phyloP scores from a whole-genome alignment of 2,329 filamentous ascomycete genomes.

The Purpureocillium takamizusanense region DNA sequence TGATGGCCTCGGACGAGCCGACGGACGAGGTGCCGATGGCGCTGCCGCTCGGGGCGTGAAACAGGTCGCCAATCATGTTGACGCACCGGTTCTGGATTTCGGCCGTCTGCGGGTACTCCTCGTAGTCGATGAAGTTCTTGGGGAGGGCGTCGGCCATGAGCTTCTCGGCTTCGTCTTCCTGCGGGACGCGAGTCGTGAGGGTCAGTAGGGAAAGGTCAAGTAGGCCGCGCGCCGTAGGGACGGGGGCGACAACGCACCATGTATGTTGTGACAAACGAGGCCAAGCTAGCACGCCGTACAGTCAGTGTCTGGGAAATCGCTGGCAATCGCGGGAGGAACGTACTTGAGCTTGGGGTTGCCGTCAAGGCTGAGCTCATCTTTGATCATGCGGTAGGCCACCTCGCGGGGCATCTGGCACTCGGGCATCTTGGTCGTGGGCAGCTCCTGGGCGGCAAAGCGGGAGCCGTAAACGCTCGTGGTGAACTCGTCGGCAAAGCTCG shows the following conservation, averaged over 20 bases:
- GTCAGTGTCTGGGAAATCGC: constrained; percentile 1
- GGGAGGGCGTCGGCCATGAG: constrained; percentile 88
- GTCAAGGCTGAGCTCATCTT: constrained; percentile 85
- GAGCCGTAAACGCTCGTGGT: constrained; percentile 83
- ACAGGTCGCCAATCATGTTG: constrained; percentile 82
- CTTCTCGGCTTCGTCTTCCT: constrained; percentile 92
- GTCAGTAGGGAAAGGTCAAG: constrained; percentile 8
- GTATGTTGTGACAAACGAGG: constrained; percentile 91
- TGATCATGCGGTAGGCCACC: constrained; percentile 94
- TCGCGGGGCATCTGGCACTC: constrained; percentile 84
- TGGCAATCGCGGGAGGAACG: constrained; percentile 10
- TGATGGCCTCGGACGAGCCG: constrained; percentile 83
- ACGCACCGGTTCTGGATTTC: constrained; percentile 90
- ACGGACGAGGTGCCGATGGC: constrained; percentile 83
- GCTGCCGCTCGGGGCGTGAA: constrained; percentile 65
- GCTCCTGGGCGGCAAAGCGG: constrained; percentile 68
- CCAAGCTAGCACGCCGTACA: constrained; percentile 48
- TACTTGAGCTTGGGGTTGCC: constrained; percentile 83
- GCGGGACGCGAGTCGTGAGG: constrained; percentile 1
- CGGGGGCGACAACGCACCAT: constrained; percentile 48
- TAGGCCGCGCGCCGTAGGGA: too few relatives aligned
- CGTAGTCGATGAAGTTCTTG: constrained; percentile 93
- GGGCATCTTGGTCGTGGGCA: constrained; percentile 80
- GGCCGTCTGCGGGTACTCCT: constrained; percentile 72
- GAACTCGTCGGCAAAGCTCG: constrained; percentile 47